Percentiles rank a stretch among this genome's conserved stretches.
These are phyloP conservation scores for Epichloe sylvatica DNA, from an alignment of 2,329 filamentous ascomycete genomes.

Conservation along the genomic window DNA sequence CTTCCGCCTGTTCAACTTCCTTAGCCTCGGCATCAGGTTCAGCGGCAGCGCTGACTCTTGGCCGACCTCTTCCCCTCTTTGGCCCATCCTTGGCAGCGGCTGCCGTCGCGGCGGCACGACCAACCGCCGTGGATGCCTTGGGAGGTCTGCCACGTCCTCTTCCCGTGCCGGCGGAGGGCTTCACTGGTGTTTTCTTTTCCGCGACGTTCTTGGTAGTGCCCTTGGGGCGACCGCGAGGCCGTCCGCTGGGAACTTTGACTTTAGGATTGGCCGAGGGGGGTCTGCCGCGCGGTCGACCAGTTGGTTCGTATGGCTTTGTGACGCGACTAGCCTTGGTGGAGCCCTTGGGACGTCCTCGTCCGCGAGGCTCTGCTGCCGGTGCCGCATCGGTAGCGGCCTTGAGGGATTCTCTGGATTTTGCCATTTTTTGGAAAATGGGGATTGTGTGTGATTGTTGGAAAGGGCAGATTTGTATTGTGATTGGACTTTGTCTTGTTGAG, in stretches of 20 bases:
- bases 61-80: conserved; percentile 7
- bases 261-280: conserved; percentile 25
- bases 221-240: conserved; percentile 34
- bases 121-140: conserved; percentile 11
- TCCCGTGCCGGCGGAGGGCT: conserved; percentile 8
- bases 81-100: conserved; percentile 9
- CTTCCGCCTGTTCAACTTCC: conserved; percentile 3
- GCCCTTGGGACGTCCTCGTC: conserved; percentile 1
- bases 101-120: conserved; percentile 4
- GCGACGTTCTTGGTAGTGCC: conserved; percentile 22
- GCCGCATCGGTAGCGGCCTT: neutral
- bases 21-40: neutral
- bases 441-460: neutral
- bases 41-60: neutral
- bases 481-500: too few relatives aligned
- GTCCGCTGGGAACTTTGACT: conserved; percentile 23
- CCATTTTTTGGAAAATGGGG: neutral
- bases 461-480: too few relatives aligned
- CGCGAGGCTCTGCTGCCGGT: neutral
- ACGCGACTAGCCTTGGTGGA: conserved; percentile 6
- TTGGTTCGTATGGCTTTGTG: conserved; percentile 22
- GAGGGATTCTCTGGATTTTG: conserved; percentile 3
- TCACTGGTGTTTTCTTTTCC: conserved; percentile 6
- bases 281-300: conserved; percentile 30
- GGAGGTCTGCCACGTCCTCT: conserved; percentile 17